These are phyloP conservation scores for Tylopilus cervinicoccineus DNA, from an alignment of 768 basidiomycete genomes.

Conservation along the genomic window DNA sequence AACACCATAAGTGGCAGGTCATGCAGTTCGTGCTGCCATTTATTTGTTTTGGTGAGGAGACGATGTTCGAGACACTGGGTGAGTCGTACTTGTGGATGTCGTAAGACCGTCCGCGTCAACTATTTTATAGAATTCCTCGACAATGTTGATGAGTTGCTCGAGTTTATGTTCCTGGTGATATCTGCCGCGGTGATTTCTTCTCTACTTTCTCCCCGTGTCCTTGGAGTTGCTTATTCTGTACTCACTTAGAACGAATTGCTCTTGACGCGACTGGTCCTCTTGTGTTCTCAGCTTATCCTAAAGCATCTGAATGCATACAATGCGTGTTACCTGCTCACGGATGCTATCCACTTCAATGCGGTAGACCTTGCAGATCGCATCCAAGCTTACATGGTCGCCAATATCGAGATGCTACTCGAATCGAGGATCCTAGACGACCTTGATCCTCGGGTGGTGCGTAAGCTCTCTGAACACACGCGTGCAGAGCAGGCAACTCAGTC, in stretches of 20 bases:
- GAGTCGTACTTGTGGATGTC: slow-evolving; percentile 21
- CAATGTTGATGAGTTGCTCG: slow-evolving; percentile 70
- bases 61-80: slow-evolving; percentile 73
- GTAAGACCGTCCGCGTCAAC: slow-evolving; percentile 1
- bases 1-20: slow-evolving; percentile 66
- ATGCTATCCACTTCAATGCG: slow-evolving; percentile 78
- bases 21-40: slow-evolving; percentile 75
- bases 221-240: not conserved
- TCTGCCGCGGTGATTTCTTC: slow-evolving; percentile 65
- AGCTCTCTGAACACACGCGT: slow-evolving; percentile 57
- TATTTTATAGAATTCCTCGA: slow-evolving; percentile 51
- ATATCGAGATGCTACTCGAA: slow-evolving; percentile 87
- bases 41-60: slow-evolving; percentile 70
- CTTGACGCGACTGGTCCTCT: slow-evolving; percentile 75
- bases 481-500: slow-evolving; percentile 60
- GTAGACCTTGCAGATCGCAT: slow-evolving; percentile 62
- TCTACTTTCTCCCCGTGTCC: not conserved
- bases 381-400: slow-evolving; percentile 75
- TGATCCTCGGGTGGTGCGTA: slow-evolving; percentile 56
- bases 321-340: slow-evolving; percentile 72
- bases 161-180: slow-evolving; percentile 85
- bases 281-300: slow-evolving; percentile 78
- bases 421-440: slow-evolving; percentile 75
- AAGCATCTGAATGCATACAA: slow-evolving; percentile 67
- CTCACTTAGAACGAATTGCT: slow-evolving; percentile 73